Conservation (phyloP, 371 early-diverging fungal genomes). For the Blastocladiella emersonii region DNA sequence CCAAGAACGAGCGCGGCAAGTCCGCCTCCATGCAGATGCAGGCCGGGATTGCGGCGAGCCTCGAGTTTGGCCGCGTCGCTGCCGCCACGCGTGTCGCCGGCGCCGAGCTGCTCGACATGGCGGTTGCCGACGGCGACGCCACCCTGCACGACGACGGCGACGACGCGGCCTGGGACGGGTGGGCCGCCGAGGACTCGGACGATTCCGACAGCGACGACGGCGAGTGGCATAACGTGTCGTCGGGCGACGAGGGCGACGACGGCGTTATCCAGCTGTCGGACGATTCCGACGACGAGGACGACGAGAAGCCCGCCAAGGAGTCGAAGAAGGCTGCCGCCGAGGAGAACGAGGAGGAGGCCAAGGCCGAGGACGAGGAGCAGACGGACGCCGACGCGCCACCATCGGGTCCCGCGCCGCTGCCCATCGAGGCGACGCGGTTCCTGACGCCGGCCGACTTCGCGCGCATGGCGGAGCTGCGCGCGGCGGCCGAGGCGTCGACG, state of each 20-base stretch:
- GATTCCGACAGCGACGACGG: neutral
- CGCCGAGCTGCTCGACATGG: slow-evolving; percentile 38
- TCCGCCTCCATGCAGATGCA: slow-evolving; percentile 53
- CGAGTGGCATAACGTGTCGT: neutral
- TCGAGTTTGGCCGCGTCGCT: slow-evolving; percentile 54
- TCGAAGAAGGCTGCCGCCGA: slow-evolving; percentile 11
- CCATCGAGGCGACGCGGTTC: slow-evolving; percentile 39
- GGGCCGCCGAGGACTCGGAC: slow-evolving; percentile 24
- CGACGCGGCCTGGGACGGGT: slow-evolving; percentile 37
- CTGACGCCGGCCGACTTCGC: slow-evolving; percentile 87
- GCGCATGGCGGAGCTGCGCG: slow-evolving; percentile 53
- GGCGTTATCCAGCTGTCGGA: neutral
- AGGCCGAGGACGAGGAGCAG: slow-evolving; percentile 18
- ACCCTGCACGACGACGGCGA: slow-evolving; percentile 14
- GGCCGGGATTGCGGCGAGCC: slow-evolving; percentile 21
- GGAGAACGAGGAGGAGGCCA: slow-evolving; percentile 17
- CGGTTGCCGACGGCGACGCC: slow-evolving; percentile 12
- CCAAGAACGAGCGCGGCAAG: slow-evolving; percentile 83
- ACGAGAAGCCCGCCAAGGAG: slow-evolving; percentile 8
- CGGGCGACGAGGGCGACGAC: neutral
- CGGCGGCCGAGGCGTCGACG: slow-evolving; percentile 11
- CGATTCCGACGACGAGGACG: slow-evolving; percentile 5
- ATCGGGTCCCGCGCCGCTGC: neutral
- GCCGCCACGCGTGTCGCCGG: slow-evolving; percentile 60
- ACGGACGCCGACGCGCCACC: slow-evolving; percentile 4